Evolutionary conservation across 257 asterid species (phyloP).

Genomic region (Solanum commersonii): DNA sequence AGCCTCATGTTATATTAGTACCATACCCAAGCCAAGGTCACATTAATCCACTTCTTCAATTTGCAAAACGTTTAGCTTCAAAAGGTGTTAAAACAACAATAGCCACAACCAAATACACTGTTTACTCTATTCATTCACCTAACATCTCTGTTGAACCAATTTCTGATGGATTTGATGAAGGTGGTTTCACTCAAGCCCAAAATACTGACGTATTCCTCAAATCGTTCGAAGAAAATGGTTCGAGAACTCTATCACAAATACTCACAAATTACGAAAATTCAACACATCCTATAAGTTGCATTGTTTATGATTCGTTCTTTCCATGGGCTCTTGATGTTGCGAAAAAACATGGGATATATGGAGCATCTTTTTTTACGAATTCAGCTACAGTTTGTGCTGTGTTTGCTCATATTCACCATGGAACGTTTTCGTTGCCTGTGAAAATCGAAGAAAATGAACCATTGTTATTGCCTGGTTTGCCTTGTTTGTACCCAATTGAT

Average conservation of each 20-base stretch:
- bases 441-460: slow-evolving; percentile 10
- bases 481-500: slow-evolving; percentile 33
- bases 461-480: slow-evolving; percentile 44
- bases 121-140: slow-evolving; percentile 20
- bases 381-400: slow-evolving; percentile 42
- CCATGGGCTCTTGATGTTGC: slow-evolving; percentile 84
- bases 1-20: slow-evolving; percentile 31
- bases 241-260: slow-evolving; percentile 30
- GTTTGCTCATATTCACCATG: slow-evolving; percentile 35
- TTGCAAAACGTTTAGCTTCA: slow-evolving; percentile 54
- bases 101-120: slow-evolving; percentile 46
- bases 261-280: slow-evolving; percentile 12
- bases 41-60: slow-evolving; percentile 73
- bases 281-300: slow-evolving; percentile 25
- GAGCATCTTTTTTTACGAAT: slow-evolving; percentile 67
- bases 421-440: slow-evolving; percentile 35
- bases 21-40: slow-evolving; percentile 82
- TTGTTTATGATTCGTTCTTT: slow-evolving; percentile 47
- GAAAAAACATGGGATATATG: slow-evolving; percentile 23
- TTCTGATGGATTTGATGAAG: slow-evolving; percentile 50
- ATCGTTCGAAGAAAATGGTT: slow-evolving; percentile 33
- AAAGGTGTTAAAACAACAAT: slow-evolving; percentile 49
- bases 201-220: slow-evolving; percentile 20
- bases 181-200: slow-evolving; percentile 18
- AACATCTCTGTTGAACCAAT: slow-evolving; percentile 32